A percentile compares a stretch with the other conserved stretches of the same genome.
These are phyloP conservation scores for Metschnikowia gruessii DNA, from an alignment of 805 yeast species.

Conservation along the genomic window DNA sequence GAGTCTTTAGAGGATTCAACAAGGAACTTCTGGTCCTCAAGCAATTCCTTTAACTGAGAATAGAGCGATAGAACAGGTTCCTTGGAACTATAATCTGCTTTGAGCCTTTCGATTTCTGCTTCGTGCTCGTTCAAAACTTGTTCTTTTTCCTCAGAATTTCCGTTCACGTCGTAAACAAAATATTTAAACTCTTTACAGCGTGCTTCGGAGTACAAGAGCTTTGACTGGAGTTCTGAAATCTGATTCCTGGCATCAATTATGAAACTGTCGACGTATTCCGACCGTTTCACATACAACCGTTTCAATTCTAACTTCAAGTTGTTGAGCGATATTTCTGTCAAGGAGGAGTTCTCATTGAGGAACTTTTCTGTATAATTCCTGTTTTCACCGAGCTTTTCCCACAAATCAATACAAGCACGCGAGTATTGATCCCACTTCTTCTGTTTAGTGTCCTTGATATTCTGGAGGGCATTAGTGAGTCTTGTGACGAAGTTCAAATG, in stretches of 20 bases:
- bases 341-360: constrained; percentile 41
- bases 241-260: constrained; percentile 58
- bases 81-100: constrained; percentile 47
- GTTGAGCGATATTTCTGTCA: constrained; percentile 47
- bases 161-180: constrained; percentile 31
- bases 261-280: constrained; percentile 63
- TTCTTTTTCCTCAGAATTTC: constrained; percentile 52
- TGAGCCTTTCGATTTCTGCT: constrained; percentile 51
- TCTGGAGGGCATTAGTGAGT: constrained; percentile 31
- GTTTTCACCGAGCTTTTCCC: constrained; percentile 57
- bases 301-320: constrained; percentile 55
- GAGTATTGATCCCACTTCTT: constrained; percentile 35
- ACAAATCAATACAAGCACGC: constrained; percentile 46
- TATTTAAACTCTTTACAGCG: constrained; percentile 50
- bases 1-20: constrained; percentile 76
- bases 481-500: constrained; percentile 33
- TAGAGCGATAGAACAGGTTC: constrained; percentile 57
- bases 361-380: constrained; percentile 41
- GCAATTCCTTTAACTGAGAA: constrained; percentile 51
- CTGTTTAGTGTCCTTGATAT: constrained; percentile 34
- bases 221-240: constrained; percentile 61
- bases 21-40: constrained; percentile 59
- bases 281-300: constrained; percentile 57
- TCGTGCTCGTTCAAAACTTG: constrained; percentile 61
- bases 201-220: constrained; percentile 53